Evolutionary conservation across 2,329 filamentous ascomycete genomes (phyloP), one percentile per base, ranked within the genome.

Genomic region (Ceratocystis ficicola): DNA sequence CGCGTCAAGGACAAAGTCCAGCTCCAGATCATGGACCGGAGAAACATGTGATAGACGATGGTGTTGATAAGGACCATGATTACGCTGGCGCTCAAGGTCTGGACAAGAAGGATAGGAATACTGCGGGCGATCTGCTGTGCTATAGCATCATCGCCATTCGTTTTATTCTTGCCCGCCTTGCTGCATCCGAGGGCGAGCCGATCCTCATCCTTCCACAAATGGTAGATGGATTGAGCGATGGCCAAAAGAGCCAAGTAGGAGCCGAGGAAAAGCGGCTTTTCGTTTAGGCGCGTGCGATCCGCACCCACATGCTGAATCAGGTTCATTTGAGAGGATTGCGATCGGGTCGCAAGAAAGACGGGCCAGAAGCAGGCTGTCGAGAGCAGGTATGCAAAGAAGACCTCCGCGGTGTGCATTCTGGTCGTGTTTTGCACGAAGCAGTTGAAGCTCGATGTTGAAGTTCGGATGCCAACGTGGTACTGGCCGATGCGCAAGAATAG

Each of bases 401-500:
- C 92, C 73, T 90, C 83, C 66, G 86, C 73, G 4, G 87, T 85
- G 68, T 84, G 80, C 44, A 84, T 75, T 22, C 80, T 83, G 28
- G 85, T 75, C 8, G 84, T 77, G 69, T 82, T 80, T 68, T 79
- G 79, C 65, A 76, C 76, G 65, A 93, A 81, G 6, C 84, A 87
- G 67, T 87, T 79, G 70, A 87, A 80, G 60, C 83, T 81, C 3
- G 88, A 90, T 66, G 80, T 78, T 48, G 88, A 87, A 20, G 88
- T 92, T 72, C 88, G 83, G 67, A 83, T 74, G 70, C 88, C 88
- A 69, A 88, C 81, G 73, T 93, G 90, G 75, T 91, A 86, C 74
- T 92, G 87, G 57, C 88, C 86, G 72, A 96, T 90, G 72, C 92
- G 89, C 63, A 96, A 83, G 70, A 96, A 82, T 76, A 95, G 89